A percentile compares a stretch with the other conserved stretches of the same genome.
phyloP scores from a whole-genome alignment of 176 grass and related monocot genomes.

The Lolium perenne region DNA sequence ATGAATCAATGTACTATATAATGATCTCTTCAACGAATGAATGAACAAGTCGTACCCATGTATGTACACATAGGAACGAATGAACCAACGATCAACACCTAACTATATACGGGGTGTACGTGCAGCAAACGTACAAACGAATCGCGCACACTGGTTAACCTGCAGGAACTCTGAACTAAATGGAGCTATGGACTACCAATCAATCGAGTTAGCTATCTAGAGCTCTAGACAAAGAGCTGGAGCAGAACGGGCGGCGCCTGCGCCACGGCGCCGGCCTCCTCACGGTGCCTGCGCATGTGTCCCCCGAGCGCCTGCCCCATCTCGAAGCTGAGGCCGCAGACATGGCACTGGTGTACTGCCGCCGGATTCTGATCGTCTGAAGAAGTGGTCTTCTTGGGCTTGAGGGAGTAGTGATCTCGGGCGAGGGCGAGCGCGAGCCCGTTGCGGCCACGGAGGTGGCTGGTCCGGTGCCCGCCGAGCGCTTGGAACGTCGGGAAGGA shows the following conservation, averaged over 20 bases:
- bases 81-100: too few species aligned
- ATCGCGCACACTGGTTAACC: too few species aligned
- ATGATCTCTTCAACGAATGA: too few species aligned
- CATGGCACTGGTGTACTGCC: conserved; percentile 43
- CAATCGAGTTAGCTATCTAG: background rate
- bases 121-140: too few species aligned
- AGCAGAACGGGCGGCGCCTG: conserved; percentile 50
- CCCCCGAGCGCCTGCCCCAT: too few species aligned
- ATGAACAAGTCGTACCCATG: too few species aligned
- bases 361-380: background rate
- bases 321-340: conserved; percentile 46
- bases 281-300: too few species aligned
- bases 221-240: conserved; percentile 50
- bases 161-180: too few species aligned
- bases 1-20: too few species aligned
- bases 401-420: background rate
- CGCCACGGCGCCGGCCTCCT: background rate
- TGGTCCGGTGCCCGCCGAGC: conserved; percentile 38
- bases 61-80: too few species aligned
- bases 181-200: too few species aligned
- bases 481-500: conserved; percentile 67
- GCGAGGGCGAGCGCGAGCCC: conserved; percentile 48
- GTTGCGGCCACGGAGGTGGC: conserved; percentile 35
- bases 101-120: too few species aligned
- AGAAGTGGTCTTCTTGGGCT: conserved; percentile 18